Percentiles rank a stretch among this genome's conserved stretches.
phyloP scores from a whole-genome alignment of 768 basidiomycete genomes.

The Lactifluus piperatus region DNA sequence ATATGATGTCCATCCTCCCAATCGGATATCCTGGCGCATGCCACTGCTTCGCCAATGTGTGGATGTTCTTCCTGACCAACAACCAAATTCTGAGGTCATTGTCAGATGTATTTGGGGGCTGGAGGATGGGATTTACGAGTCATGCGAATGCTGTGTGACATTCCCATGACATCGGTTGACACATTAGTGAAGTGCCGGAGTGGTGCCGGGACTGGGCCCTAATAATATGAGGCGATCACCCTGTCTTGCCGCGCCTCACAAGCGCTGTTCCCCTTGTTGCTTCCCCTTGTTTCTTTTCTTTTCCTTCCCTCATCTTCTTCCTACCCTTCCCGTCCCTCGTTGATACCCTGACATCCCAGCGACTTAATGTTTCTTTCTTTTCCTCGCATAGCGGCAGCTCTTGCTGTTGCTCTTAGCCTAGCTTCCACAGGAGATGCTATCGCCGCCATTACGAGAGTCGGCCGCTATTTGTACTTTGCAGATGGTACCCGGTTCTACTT shows the following conservation, averaged over 20 bases:
- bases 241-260: not conserved
- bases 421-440: constrained; percentile 55
- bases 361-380: constrained; percentile 25
- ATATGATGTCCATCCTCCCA: not conserved
- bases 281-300: not conserved
- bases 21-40: not conserved
- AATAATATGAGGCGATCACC: not conserved
- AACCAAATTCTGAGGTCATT: not conserved
- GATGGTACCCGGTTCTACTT: constrained; percentile 79
- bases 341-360: constrained; percentile 5
- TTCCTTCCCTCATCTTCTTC: not conserved
- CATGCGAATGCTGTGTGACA: not conserved
- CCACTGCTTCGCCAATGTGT: not conserved
- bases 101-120: not conserved
- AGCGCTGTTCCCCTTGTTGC: not conserved
- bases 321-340: not conserved
- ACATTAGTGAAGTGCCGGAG: not conserved
- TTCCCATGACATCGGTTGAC: not conserved
- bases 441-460: constrained; percentile 55
- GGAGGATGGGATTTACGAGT: not conserved
- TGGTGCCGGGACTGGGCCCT: not conserved
- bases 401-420: constrained; percentile 35
- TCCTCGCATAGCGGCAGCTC: constrained; percentile 21
- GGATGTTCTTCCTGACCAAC: not conserved
- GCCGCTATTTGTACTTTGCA: constrained; percentile 73